phyloP scores from a whole-genome alignment of 441 rosid species.

The Erysimum cheiri region DNA sequence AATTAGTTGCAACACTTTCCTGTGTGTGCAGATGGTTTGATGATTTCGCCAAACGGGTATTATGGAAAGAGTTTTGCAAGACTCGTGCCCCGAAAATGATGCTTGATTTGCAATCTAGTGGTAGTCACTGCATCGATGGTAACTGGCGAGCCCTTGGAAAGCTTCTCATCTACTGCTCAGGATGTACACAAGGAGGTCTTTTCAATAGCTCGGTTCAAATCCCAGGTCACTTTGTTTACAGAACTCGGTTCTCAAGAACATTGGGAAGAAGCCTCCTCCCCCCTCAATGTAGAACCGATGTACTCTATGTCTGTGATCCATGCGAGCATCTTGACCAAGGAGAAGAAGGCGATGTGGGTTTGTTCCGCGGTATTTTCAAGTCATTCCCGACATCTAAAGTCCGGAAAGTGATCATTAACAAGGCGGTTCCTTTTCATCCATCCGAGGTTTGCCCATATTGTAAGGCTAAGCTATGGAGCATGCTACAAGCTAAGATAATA shows the following conservation, averaged over 20 bases:
- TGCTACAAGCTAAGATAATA: constrained; percentile 93
- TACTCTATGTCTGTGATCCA: constrained; percentile 93
- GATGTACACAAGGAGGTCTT: constrained; percentile 75
- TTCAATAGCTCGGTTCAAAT: constrained; percentile 68
- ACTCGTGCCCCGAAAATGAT: constrained; percentile 95
- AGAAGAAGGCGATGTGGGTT: constrained; percentile 96
- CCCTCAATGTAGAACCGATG: constrained; percentile 92
- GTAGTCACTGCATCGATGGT: constrained; percentile 95
- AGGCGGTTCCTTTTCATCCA: constrained; percentile 79
- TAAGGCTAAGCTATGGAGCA: constrained; percentile 93
- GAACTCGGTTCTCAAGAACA: constrained; percentile 93
- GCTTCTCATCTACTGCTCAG: constrained; percentile 92
- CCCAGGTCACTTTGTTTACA: constrained; percentile 90
- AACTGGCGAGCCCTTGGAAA: constrained; percentile 98
- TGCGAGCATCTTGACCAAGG: constrained; percentile 99
- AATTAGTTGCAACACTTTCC: constrained; percentile 82
- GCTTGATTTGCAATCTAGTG: constrained; percentile 89
- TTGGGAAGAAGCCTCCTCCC: constrained; percentile 94
- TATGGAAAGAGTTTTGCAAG: constrained; percentile 97
- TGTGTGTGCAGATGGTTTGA: constrained; percentile 97
- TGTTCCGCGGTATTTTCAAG: constrained; percentile 94
- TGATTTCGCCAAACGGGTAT: constrained; percentile 88
- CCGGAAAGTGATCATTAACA: constrained; percentile 74
- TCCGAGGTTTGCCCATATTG: constrained; percentile 93
- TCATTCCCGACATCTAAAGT: constrained; percentile 83